Percentiles rank a stretch among this genome's conserved stretches.
Evolutionary conservation across 2,329 filamentous ascomycete genomes (phyloP).

Genomic region (Trichoderma sp.): DNA sequence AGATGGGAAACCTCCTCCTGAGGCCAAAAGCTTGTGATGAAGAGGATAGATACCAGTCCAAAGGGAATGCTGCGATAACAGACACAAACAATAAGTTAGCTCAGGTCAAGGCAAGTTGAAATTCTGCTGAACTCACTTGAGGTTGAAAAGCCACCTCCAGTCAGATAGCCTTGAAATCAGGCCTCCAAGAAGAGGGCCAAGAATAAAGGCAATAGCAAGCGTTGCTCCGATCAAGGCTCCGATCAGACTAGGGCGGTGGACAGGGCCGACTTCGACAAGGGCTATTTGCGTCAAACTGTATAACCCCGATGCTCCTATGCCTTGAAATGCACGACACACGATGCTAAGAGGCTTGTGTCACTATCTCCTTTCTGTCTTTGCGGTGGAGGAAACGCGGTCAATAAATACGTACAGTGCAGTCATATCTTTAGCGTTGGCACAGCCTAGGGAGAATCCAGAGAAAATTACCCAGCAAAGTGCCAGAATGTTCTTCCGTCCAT

Average conservation of each 20-base stretch:
- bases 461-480: conserved; percentile 57
- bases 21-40: conserved; percentile 52
- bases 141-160: conserved; percentile 64
- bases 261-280: conserved; percentile 58
- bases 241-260: conserved; percentile 54
- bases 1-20: conserved; percentile 39
- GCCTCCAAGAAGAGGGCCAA: conserved; percentile 61
- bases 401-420: conserved; percentile 48
- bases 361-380: not conserved
- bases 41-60: conserved; percentile 49
- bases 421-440: conserved; percentile 54
- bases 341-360: conserved; percentile 46
- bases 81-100: conserved; percentile 22
- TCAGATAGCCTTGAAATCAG: conserved; percentile 53
- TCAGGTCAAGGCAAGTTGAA: not conserved
- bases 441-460: conserved; percentile 57
- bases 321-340: conserved; percentile 59
- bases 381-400: not conserved
- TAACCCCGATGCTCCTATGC: conserved; percentile 61
- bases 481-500: conserved; percentile 55
- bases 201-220: conserved; percentile 58
- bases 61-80: conserved; percentile 48
- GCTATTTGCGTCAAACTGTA: conserved; percentile 62
- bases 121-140: conserved; percentile 52
- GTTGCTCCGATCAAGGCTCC: conserved; percentile 58